These are phyloP conservation scores for Mycena filopes DNA, from an alignment of 768 basidiomycete genomes.

Conservation along the genomic window DNA sequence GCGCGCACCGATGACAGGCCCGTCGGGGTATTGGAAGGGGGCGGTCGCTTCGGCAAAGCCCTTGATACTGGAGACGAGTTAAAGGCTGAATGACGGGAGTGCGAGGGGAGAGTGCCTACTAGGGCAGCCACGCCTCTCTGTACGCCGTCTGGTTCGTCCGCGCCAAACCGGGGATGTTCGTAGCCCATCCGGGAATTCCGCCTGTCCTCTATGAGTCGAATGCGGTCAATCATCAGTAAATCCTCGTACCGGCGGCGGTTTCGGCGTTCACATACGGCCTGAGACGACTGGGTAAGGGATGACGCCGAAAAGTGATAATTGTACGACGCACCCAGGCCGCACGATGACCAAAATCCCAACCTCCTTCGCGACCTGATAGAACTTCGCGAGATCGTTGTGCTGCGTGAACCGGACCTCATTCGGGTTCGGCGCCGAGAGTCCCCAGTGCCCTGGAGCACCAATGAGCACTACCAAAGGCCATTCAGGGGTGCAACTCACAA, in stretches of 20 bases:
- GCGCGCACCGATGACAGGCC: conserved; percentile 51
- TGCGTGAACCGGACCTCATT: conserved; percentile 67
- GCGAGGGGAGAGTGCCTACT: conserved; percentile 32
- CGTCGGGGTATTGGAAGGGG: conserved; percentile 54
- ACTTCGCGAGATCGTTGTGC: conserved; percentile 66
- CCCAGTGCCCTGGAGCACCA: conserved; percentile 64
- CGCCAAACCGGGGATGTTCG: conserved; percentile 60
- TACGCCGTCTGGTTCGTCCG: conserved; percentile 72
- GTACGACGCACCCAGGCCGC: conserved; percentile 65
- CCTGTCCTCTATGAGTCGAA: conserved; percentile 29
- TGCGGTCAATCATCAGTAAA: too few species aligned
- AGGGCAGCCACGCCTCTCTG: conserved; percentile 61
- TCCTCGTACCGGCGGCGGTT: conserved; percentile 61
- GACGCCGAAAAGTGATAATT: background rate
- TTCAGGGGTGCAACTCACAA: conserved; percentile 53
- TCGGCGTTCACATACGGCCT: conserved; percentile 71
- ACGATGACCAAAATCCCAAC: conserved; percentile 73
- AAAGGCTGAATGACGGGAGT: conserved; percentile 14
- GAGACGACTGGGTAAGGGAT: background rate
- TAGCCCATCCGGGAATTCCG: conserved; percentile 61
- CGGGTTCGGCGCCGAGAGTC: conserved; percentile 67
- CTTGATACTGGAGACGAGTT: conserved; percentile 38
- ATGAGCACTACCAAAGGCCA: conserved; percentile 38
- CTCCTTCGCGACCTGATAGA: conserved; percentile 69
- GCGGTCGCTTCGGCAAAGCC: conserved; percentile 45